Evolutionary conservation across 1,284 basidiomycete genomes (phyloP), one percentile per base, ranked within the genome.

Genomic region (Puccinia coronata): DNA sequence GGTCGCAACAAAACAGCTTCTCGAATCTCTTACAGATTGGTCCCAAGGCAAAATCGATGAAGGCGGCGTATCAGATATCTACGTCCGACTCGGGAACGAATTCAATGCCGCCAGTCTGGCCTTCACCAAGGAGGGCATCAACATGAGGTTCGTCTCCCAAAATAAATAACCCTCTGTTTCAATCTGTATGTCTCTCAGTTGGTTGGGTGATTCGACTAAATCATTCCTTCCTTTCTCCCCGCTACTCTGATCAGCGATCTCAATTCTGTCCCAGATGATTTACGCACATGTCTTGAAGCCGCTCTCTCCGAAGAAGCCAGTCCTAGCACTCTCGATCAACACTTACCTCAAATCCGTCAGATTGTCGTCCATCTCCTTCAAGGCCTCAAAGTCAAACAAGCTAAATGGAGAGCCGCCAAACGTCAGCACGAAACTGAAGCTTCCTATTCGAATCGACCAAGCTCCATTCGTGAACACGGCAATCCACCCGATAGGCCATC

Each of bases 41-140:
- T 93, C 93, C 85, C 89, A 90, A 79, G 88, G 91, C 67, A 89
- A 91, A 82, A 89, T 93, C 82, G 89, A 91, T 77, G 96, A 99
- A 85, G 88, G 88, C 18, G 88, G 93, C 84, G 95, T 99, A 84
- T 97, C 95, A 88, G 94, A 98, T 86, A 93, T 97, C 81, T 99
- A 99, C 86, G 97, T 99, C 76, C 91, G 92, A 69, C 89, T 99
- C 25, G 96, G 96, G 28, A 98, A 99, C 87, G 96, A 98, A 85
- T 98, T 99, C 88, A 98, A 98, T 86, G 90, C 91, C 25, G 95
- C 95, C 36, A 93, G 96, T 53, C 90, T 92, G 75, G 94, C 96
- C 0, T 99, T 99, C 86, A 89, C 90, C 14, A 88, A 90, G 31
- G 95, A 92, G 83, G 91, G 92, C 77, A 97, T 99, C 84, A 91